Conservation (phyloP, 352 stramenopile species). For the Globisporangium cederbergense region DNA sequence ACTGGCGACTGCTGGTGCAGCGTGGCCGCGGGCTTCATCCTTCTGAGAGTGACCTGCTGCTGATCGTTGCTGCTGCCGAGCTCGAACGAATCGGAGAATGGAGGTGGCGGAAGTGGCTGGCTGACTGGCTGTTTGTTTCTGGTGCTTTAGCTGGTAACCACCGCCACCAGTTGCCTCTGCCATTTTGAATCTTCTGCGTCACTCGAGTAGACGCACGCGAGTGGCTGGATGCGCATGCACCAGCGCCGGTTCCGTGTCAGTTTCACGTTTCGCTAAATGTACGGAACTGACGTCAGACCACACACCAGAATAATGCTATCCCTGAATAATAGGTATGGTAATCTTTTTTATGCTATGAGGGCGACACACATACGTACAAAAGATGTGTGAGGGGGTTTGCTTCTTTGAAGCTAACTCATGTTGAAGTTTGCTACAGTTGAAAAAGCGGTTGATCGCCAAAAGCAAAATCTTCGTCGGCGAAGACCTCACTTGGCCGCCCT, state of each 20-base stretch:
- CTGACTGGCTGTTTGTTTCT: background rate
- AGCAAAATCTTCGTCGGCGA: too few relatives aligned
- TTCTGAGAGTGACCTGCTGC: background rate
- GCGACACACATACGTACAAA: too few relatives aligned
- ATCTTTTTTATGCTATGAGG: background rate
- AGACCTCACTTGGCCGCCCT: too few relatives aligned
- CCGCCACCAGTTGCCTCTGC: background rate
- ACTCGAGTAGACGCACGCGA: background rate
- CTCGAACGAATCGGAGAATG: constrained; percentile 1
- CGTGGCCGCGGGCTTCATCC: background rate
- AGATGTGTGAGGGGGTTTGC: too few relatives aligned
- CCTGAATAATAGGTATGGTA: background rate
- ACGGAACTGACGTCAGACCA: background rate
- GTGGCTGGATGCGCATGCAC: background rate
- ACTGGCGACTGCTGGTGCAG: background rate
- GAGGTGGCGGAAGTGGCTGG: background rate
- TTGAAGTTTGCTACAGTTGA: too few relatives aligned
- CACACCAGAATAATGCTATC: background rate
- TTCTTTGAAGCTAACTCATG: too few relatives aligned
- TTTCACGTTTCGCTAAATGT: background rate
- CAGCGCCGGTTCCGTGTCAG: background rate
- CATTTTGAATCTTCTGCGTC: background rate
- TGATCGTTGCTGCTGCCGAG: background rate
- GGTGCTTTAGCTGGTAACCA: constrained; percentile 4
- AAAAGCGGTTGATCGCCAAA: too few relatives aligned